Evolutionary conservation across 2,329 filamentous ascomycete genomes (phyloP).

Genomic region (Gremmenia infestans): DNA sequence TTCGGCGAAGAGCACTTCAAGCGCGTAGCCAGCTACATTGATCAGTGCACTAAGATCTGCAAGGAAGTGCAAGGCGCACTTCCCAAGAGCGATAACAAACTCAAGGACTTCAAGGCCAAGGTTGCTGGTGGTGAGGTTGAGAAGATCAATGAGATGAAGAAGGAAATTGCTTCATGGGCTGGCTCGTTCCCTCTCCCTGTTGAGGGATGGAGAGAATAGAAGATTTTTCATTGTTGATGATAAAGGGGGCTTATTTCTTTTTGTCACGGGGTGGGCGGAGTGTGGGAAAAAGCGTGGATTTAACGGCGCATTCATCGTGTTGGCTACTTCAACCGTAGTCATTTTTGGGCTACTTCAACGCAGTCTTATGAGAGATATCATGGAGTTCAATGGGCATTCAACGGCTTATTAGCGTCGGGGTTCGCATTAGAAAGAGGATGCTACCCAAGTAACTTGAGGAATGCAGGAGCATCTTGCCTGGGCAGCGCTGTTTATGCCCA

Average conservation of each 20-base stretch:
- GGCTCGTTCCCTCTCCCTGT: conserved; percentile 88
- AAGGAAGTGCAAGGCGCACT: conserved; percentile 79
- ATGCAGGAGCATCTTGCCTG: neutral
- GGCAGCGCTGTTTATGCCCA: neutral
- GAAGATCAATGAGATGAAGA: conserved; percentile 79
- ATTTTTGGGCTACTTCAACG: conserved; percentile 25
- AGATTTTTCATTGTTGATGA: conserved; percentile 16
- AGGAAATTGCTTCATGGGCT: conserved; percentile 87
- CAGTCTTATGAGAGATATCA: conserved; percentile 19
- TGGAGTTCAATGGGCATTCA: conserved; percentile 18
- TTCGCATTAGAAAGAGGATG: neutral
- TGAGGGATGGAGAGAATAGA: conserved; percentile 55
- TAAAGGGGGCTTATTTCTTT: conserved; percentile 8
- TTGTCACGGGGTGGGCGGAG: neutral
- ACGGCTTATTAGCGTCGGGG: conserved; percentile 8
- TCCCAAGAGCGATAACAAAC: conserved; percentile 97
- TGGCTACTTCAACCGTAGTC: conserved; percentile 23
- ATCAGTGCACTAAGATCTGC: conserved; percentile 81
- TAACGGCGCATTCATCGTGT: conserved; percentile 6
- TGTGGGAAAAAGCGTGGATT: conserved; percentile 6
- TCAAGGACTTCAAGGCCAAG: conserved; percentile 98
- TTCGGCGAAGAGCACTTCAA: conserved; percentile 91
- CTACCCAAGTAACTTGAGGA: neutral
- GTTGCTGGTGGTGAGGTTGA: conserved; percentile 71
- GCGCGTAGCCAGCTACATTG: conserved; percentile 84